A percentile compares a stretch with the other conserved stretches of the same genome.
These are phyloP conservation scores for Torrubiella hemipterigena DNA, from an alignment of 2,329 filamentous ascomycete genomes.

Conservation along the genomic window DNA sequence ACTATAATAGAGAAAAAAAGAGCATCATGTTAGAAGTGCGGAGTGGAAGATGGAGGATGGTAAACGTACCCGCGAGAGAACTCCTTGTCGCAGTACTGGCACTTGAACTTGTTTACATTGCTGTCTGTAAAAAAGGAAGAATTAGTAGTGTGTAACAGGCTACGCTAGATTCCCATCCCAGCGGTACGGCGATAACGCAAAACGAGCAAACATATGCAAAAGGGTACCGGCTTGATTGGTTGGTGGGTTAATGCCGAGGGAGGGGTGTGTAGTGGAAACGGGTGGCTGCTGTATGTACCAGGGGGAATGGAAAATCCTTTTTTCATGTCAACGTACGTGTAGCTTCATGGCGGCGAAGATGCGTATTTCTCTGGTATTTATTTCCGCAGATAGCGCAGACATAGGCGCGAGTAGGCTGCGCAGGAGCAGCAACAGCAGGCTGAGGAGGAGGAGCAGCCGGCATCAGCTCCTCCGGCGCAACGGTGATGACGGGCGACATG, in stretches of 20 bases:
- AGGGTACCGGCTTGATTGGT: no score
- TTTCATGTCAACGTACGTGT: no score
- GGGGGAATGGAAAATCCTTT: no score
- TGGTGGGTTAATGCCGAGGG: no score
- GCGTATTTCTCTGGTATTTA: constrained; percentile 14
- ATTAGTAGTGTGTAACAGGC: background rate
- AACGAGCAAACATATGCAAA: no score
- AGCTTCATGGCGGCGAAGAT: constrained; percentile 14
- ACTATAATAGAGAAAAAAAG: constrained; percentile 2
- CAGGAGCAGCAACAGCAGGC: background rate
- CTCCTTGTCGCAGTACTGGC: constrained; percentile 10
- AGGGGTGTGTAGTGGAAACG: no score
- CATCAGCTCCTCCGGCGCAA: no score
- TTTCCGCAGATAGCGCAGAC: constrained; percentile 13
- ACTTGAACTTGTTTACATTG: constrained; percentile 7
- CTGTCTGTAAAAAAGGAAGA: constrained; percentile 5
- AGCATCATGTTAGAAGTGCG: background rate
- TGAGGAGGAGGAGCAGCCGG: background rate
- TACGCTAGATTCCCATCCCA: no score
- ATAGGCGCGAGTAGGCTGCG: background rate
- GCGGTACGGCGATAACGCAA: no score
- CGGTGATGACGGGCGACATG: no score
- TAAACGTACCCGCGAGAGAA: constrained; percentile 10
- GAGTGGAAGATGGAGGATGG: background rate
- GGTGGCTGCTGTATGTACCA: no score